A percentile compares a stretch with the other conserved stretches of the same genome.
Evolutionary conservation across 768 basidiomycete genomes (phyloP).

Genomic region (Tulasnella sp.): DNA sequence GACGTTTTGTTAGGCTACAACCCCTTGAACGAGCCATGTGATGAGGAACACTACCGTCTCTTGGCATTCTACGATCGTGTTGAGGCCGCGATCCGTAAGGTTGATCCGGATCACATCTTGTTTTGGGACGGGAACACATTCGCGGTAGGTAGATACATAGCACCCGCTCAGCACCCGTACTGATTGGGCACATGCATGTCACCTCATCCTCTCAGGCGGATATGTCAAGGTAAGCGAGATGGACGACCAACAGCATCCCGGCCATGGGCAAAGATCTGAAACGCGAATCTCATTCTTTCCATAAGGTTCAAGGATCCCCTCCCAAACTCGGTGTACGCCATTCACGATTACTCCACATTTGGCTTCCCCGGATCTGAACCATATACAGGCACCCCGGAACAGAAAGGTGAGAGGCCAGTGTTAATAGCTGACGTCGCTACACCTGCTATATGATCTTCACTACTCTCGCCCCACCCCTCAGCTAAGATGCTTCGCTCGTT

Average conservation of each 20-base stretch:
- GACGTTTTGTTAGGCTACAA: slow-evolving; percentile 51
- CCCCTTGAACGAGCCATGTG: slow-evolving; percentile 75
- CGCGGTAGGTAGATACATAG: slow-evolving; percentile 29
- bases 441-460: neutral
- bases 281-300: neutral
- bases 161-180: neutral
- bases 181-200: neutral
- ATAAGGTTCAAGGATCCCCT: slow-evolving; percentile 17
- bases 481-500: slow-evolving; percentile 20
- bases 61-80: slow-evolving; percentile 57
- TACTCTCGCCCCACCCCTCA: neutral
- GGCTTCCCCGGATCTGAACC: slow-evolving; percentile 24
- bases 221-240: neutral
- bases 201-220: neutral
- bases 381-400: slow-evolving; percentile 19
- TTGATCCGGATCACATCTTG: slow-evolving; percentile 58
- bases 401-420: slow-evolving; percentile 3
- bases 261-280: slow-evolving; percentile 21
- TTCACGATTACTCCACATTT: slow-evolving; percentile 29
- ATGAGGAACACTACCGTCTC: slow-evolving; percentile 52
- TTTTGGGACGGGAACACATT: slow-evolving; percentile 83
- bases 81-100: slow-evolving; percentile 54
- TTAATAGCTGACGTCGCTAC: neutral
- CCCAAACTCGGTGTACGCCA: slow-evolving; percentile 30
- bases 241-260: no score